Evolutionary conservation across 1,284 basidiomycete species (phyloP).

Genomic region (Ustilago trichophora): DNA sequence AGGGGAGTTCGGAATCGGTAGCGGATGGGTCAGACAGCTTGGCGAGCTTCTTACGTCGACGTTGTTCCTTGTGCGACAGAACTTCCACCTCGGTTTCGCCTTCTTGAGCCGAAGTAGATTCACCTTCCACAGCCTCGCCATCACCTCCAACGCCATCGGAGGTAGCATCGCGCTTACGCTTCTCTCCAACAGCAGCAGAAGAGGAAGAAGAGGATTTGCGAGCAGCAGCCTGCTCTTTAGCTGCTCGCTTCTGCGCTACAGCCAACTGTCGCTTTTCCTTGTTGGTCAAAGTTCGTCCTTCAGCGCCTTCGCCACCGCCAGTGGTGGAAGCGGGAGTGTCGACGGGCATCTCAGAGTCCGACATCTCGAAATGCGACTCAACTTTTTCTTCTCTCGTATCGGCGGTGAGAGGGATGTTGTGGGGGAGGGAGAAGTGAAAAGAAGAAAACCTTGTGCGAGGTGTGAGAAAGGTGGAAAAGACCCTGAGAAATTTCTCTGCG

Average conservation of each 20-base stretch:
- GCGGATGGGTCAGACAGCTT: conserved; percentile 10
- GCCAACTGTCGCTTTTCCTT: conserved; percentile 54
- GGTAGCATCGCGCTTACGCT: no score
- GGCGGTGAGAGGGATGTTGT: background rate
- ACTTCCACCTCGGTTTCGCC: no score
- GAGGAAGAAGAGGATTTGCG: conserved; percentile 7
- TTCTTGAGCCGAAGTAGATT: conserved; percentile 46
- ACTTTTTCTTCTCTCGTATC: background rate
- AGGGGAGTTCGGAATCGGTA: background rate
- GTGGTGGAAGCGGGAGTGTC: no score
- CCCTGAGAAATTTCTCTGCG: background rate
- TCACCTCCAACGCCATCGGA: conserved; percentile 74
- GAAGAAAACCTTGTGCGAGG: no score
- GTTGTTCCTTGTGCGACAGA: conserved; percentile 61
- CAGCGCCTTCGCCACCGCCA: background rate
- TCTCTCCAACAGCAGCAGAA: background rate
- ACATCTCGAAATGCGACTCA: conserved; percentile 6
- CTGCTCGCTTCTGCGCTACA: conserved; percentile 39
- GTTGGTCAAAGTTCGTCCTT: conserved; percentile 50
- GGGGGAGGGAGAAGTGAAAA: no score
- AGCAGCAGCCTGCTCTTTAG: conserved; percentile 26
- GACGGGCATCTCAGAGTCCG: background rate
- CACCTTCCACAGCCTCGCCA: conserved; percentile 74
- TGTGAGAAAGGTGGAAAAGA: no score
- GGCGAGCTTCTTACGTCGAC: conserved; percentile 50